A percentile compares a stretch with the other conserved stretches of the same genome.
These are phyloP conservation scores for Daucus carota DNA, from an alignment of 129 eudicot species.

Conservation along the genomic window DH1_v3.0 NC_030382.2:52149001-52149500, in stretches of 20 bases:
- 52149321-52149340: background rate
- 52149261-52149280: background rate
- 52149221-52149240: background rate
- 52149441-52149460: background rate
- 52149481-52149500: background rate
- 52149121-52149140: constrained; percentile 41
- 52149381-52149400: background rate
- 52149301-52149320: background rate
- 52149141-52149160: background rate
- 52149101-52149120: constrained; percentile 61
- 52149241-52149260: background rate
- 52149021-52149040: constrained; percentile 97
- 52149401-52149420: background rate
- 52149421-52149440: background rate
- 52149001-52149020: constrained; percentile 93
- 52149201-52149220: background rate
- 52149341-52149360: background rate
- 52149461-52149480: background rate
- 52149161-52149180: background rate
- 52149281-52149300: background rate
- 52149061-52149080: constrained; percentile 76
- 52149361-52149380: background rate
- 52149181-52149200: background rate
- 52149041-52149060: constrained; percentile 59
- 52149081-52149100: constrained; percentile 92